phyloP scores from a whole-genome alignment of 73 alveolate species.

The Tetrahymena malaccensis region DNA sequence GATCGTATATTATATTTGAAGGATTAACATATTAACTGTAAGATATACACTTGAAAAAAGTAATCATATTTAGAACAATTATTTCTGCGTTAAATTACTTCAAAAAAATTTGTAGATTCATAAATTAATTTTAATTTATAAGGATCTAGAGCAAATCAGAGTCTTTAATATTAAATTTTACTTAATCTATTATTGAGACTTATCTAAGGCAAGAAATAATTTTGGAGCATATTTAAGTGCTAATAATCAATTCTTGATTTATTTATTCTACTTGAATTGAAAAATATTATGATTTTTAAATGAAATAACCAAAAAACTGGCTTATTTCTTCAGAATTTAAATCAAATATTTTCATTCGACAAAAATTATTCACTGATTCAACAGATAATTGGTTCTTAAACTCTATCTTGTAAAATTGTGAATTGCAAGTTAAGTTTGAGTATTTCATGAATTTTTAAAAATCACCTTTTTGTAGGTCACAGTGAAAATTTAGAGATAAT shows the following conservation, averaged over 20 bases:
- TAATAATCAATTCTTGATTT: neutral
- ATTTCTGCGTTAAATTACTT: neutral
- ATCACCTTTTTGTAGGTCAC: neutral
- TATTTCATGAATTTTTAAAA: no score
- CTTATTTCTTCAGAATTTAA: neutral
- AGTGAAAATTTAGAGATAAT: no score
- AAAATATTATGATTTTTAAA: neutral
- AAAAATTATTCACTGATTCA: neutral
- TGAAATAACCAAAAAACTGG: neutral
- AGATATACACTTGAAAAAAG: neutral
- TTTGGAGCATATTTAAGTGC: neutral
- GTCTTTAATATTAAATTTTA: neutral
- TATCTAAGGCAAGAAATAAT: neutral
- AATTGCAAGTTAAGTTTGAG: no score
- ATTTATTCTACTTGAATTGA: neutral
- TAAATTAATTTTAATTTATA: no score
- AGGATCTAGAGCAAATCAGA: neutral
- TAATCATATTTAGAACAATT: neutral
- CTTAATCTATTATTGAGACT: neutral
- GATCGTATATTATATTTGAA: neutral
- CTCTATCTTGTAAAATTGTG: no score
- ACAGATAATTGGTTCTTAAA: no score
- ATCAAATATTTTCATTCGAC: neutral
- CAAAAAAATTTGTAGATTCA: neutral
- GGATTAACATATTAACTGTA: neutral